Evolutionary conservation across 2,329 filamentous ascomycete species (phyloP).

Genomic region (Monosporascus sp.): DNA sequence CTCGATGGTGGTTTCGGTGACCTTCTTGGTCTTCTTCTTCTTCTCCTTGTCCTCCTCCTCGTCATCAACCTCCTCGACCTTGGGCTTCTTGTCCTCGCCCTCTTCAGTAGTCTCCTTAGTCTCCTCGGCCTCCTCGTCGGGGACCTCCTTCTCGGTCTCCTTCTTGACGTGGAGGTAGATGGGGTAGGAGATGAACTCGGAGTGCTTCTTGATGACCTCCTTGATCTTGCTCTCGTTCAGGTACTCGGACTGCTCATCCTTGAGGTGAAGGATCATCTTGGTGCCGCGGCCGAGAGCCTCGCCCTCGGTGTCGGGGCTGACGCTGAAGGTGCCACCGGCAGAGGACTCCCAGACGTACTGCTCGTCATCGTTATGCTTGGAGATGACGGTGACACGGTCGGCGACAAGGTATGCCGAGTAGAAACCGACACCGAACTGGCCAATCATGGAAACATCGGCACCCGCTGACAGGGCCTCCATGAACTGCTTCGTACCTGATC

Average conservation of each 20-base stretch:
- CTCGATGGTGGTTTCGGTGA: constrained; percentile 98
- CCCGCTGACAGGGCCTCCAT: constrained; percentile 98
- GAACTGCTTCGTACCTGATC: constrained; percentile 99
- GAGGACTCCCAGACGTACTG: constrained; percentile 99
- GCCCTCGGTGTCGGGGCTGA: constrained; percentile 83
- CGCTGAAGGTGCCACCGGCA: constrained; percentile 95
- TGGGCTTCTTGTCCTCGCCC: constrained; percentile 88
- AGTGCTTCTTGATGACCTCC: constrained; percentile 99
- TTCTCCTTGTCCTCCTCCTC: constrained; percentile 84
- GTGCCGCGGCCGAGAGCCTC: constrained; percentile 89
- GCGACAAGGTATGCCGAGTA: constrained; percentile 99
- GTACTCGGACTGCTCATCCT: constrained; percentile 99
- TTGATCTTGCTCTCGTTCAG: constrained; percentile 98
- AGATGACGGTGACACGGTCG: constrained; percentile 90
- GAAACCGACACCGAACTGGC: constrained; percentile 99
- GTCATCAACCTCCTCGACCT: constrained; percentile 87
- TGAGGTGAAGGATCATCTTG: constrained; percentile 97
- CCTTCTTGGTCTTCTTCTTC: constrained; percentile 97
- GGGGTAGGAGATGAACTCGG: constrained; percentile 99
- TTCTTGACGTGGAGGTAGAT: constrained; percentile 99
- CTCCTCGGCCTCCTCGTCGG: constrained; percentile 85
- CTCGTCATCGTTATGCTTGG: constrained; percentile 99
- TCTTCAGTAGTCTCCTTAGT: constrained; percentile 59
- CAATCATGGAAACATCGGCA: constrained; percentile 99
- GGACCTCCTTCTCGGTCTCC: constrained; percentile 98